Percentiles rank a stretch among this genome's conserved stretches.
phyloP scores from a whole-genome alignment of 192 early-diverging fungal genomes.

The Dissophora globulifera region DNA sequence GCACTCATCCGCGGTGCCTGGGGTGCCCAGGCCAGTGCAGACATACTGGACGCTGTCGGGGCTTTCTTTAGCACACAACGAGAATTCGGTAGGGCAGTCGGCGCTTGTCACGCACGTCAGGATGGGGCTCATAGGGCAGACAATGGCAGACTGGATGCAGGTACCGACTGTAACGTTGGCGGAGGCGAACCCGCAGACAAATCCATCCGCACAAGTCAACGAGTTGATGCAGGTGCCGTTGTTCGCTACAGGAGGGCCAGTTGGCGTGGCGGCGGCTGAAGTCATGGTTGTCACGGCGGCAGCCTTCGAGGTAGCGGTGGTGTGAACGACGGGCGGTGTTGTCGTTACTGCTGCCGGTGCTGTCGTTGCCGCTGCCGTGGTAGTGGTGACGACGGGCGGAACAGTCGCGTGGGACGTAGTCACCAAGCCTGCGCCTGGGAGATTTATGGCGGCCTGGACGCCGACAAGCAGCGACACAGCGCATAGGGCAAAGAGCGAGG shows the following conservation, averaged over 20 bases:
- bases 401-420: neutral
- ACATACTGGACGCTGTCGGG: neutral
- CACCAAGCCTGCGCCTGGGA: too few relatives aligned
- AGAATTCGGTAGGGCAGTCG: constrained; percentile 20
- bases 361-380: neutral
- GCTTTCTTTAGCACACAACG: constrained; percentile 9
- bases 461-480: constrained; percentile 5
- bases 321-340: neutral
- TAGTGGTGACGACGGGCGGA: neutral
- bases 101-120: constrained; percentile 4
- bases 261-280: neutral
- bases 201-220: neutral
- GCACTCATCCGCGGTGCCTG: neutral
- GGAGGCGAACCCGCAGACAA: neutral
- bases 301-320: neutral
- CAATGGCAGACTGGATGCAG: neutral
- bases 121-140: neutral
- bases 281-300: neutral
- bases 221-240: constrained; percentile 6
- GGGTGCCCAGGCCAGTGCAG: constrained; percentile 22
- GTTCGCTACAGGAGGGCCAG: neutral
- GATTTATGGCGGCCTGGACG: neutral
- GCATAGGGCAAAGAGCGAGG: constrained; percentile 14
- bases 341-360: neutral
- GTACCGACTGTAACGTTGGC: neutral